Evolutionary conservation across 1,284 basidiomycete genomes (phyloP), one percentile per base, ranked within the genome.

Genomic region (Tremellales sp.): DNA sequence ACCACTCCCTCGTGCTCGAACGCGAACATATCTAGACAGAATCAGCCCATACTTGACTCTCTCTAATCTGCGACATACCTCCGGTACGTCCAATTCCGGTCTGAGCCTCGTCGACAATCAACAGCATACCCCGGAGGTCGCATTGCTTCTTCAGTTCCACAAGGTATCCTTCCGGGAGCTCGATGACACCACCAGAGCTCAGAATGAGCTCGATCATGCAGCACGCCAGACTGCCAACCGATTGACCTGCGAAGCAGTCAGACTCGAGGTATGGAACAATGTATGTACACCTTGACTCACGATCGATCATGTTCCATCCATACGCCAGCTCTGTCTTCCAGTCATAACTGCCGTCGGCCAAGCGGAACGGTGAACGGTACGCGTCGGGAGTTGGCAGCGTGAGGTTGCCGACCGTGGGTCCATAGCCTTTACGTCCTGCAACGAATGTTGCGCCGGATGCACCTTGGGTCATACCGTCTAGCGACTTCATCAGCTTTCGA

Each of bases 41-140:
- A 32, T 24, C 27, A 28, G 36, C 16, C 18, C 36, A 34, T 13
- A n/a, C n/a, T n/a, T n/a, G n/a, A n/a, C n/a, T n/a, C n/a, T n/a
- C 13, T 37, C 25, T 24, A 19, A 14, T 19, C 21, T 6, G 22
- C 60, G 85, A 92, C 71, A 81, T 78, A 66, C 80, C 82, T 14
- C 90, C 91, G 1, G 89, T 87, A 40, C 90, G 74, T 1, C 84
- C 87, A 66, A 87, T 87, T 0, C 91, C 91, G 55, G 81, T 81
- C 75, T 94, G 91, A 7, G 90, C 86, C 70, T 91, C 87, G 56
- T 91, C 87, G 34, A 86, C 70, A 58, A 90, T 86, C 47, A 90
- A 74, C 47, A 90, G 67, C 65, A 67, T 65, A 10, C 58, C 63
- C 33, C 61, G 47, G 34, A 53, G 53, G 43, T 58, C 57, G 47